Evolutionary conservation across 148 eudicot species (phyloP).

Genomic region (Rhododendron mucronatum): DNA sequence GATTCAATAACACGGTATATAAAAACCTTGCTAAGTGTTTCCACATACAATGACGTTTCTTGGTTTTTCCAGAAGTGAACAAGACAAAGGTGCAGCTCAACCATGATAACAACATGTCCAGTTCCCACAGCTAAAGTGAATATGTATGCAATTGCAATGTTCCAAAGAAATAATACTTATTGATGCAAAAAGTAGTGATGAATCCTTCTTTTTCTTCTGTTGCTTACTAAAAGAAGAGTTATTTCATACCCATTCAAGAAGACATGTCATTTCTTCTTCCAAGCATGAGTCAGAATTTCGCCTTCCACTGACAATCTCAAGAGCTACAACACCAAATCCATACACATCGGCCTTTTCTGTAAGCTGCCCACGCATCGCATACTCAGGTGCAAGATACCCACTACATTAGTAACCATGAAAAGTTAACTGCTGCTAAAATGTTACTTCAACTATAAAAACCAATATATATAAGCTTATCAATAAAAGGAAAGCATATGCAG

Average conservation of each 20-base stretch:
- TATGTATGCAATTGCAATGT: neutral
- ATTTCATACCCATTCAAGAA: constrained; percentile 80
- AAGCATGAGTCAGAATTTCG: constrained; percentile 57
- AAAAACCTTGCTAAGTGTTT: neutral
- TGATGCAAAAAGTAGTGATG: neutral
- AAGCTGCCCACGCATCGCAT: constrained; percentile 91
- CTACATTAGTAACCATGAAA: constrained; percentile 26
- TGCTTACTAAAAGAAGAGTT: neutral
- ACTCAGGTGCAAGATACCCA: constrained; percentile 97
- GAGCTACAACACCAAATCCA: constrained; percentile 80
- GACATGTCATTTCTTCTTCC: constrained; percentile 51
- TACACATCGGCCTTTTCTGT: constrained; percentile 92
- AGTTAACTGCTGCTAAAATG: neutral
- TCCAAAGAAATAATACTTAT: neutral
- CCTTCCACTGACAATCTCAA: constrained; percentile 80
- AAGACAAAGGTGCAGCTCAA: neutral
- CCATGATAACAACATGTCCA: neutral
- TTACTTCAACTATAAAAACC: neutral
- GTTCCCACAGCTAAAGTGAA: neutral
- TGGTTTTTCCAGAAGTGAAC: neutral
- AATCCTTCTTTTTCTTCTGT: neutral
- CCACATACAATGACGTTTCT: neutral
- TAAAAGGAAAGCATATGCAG: neutral
- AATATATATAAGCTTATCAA: too few species aligned
- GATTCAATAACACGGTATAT: neutral